Conservation (phyloP, 768 basidiomycete genomes). For the Psilocybe cyanescens region DNA sequence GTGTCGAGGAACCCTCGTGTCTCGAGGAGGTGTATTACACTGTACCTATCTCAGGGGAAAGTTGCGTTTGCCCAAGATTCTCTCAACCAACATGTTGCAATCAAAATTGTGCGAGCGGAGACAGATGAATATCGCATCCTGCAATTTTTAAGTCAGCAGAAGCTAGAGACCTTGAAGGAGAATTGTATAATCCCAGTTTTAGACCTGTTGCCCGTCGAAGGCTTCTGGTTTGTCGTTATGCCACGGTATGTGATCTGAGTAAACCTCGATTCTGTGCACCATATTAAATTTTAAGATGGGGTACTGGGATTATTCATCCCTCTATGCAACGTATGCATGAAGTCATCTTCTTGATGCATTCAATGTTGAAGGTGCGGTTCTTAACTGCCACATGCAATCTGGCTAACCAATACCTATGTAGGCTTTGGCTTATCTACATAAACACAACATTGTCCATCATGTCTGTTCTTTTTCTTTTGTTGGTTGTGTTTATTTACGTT, state of each 20-base stretch:
- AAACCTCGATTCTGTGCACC: background rate
- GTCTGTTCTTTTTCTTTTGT: conserved; percentile 3
- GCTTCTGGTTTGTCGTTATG: conserved; percentile 30
- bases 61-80: conserved; percentile 25
- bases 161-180: conserved; percentile 1
- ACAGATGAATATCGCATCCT: conserved; percentile 24
- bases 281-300: background rate
- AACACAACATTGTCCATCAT: conserved; percentile 21
- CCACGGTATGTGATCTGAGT: conserved; percentile 21
- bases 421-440: background rate
- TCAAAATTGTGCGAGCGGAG: conserved; percentile 23
- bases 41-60: no score
- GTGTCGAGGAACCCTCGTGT: no score
- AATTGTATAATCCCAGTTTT: conserved; percentile 24
- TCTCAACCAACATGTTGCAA: conserved; percentile 24
- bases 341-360: background rate
- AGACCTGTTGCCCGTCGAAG: conserved; percentile 23
- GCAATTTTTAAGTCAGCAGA: conserved; percentile 18
- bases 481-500: background rate
- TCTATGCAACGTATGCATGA: background rate
- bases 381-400: background rate
- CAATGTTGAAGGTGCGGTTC: background rate
- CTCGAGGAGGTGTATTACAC: no score
- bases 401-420: no score
- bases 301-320: background rate